Evolutionary conservation across 129 eudicot species (phyloP), one percentile per base, ranked within the genome.

Genomic region (Tanacetum coccineum): DNA sequence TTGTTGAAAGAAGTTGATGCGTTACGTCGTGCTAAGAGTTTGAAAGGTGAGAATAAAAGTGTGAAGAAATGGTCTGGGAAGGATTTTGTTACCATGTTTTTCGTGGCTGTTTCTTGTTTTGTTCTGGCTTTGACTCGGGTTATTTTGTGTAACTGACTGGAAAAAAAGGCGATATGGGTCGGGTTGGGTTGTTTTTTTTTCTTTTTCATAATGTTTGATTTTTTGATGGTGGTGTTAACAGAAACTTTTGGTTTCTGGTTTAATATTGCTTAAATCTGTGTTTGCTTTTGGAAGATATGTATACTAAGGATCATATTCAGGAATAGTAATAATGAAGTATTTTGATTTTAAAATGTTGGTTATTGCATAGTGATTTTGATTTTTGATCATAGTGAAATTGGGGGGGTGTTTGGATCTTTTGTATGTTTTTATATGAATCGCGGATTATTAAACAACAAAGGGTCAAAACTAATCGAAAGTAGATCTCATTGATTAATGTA

Each of bases 1-100:
- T 66, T 92, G 87, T 63, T 91, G 83, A 91, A 85, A 76, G 97
- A 91, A 66, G 95, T 87, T 1, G 98, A 92, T 57, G 98, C 98
- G 1, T 74, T 92, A 0, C 65, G 97, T 19, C 78, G 94, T 59
- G 98, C 98, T 0, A 92, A 92, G 71, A 92, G 96, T 58, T 84
- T 92, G 82, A 62, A 91, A 62, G 81, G 86, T 13, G 98, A 88
- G 39, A 62, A 65, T 2, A 91, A 81, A 39, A 79, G 64, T 0
- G 96, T 88, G 8, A 69, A 76, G 73, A 93, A 82, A 59, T 93
- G 98, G 98, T 89, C 96, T 3, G 68, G 76, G 2, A 81, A 87
- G 48, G 98, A 93, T 20, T 84, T 89, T 47, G 96, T 82, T 1
- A 79, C 92, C 11, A 63, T 93, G 42, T 93, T 89, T 36, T 86